Evolutionary conservation across 108 stramenopile genomes (phyloP).

Genomic region (Craspedostauros australis): DNA sequence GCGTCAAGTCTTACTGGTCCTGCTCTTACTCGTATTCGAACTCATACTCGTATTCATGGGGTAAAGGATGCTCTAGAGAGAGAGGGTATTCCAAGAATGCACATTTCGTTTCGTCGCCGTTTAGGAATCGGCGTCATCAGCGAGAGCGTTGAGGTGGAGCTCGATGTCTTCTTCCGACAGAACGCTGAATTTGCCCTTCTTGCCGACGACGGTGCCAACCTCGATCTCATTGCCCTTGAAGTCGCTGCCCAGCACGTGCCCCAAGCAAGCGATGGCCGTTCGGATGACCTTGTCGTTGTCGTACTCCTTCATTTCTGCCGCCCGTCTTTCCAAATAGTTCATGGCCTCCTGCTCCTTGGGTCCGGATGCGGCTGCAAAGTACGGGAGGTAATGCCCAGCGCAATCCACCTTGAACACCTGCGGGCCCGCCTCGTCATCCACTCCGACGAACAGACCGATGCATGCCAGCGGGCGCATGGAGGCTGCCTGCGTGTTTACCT

Average conservation of each 20-base stretch:
- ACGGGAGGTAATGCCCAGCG: conserved; percentile 96
- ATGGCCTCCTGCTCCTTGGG: conserved; percentile 97
- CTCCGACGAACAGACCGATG: conserved; percentile 85
- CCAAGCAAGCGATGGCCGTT: conserved; percentile 90
- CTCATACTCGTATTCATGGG: too few species aligned
- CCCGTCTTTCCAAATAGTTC: conserved; percentile 97
- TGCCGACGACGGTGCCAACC: conserved; percentile 80
- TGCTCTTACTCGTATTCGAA: too few species aligned
- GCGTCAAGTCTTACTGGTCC: too few species aligned
- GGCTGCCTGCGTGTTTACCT: conserved; percentile 97
- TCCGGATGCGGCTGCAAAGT: conserved; percentile 89
- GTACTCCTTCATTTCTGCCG: conserved; percentile 59
- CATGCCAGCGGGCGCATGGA: conserved; percentile 87
- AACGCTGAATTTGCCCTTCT: conserved; percentile 63
- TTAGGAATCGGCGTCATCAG: conserved; percentile 93
- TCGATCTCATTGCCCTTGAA: conserved; percentile 96
- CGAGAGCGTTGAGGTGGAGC: conserved; percentile 93
- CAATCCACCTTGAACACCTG: conserved; percentile 96
- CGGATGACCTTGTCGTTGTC: conserved; percentile 60
- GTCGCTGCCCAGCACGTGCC: conserved; percentile 91
- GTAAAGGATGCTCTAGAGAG: too few species aligned
- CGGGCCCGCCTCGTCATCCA: conserved; percentile 97
- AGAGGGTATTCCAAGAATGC: too few species aligned
- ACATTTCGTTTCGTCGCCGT: too few species aligned
- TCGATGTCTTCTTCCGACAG: conserved; percentile 95